These are phyloP conservation scores for Pseudopediastrum boryanum DNA, from an alignment of 139 green algal species.

Conservation along the genomic window DNA sequence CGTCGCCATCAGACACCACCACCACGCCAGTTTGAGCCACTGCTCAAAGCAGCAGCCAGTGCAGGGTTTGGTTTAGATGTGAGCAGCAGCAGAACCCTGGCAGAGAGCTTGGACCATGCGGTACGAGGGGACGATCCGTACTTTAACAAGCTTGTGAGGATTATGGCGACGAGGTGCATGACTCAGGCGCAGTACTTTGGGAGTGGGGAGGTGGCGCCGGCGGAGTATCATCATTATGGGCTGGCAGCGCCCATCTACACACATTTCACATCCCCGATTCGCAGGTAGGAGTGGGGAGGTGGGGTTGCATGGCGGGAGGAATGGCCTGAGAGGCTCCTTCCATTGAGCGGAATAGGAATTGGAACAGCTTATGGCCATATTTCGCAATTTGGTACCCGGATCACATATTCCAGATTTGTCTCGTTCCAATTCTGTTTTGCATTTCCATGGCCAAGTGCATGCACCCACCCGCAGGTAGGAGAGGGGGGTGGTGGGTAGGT, in stretches of 20 bases:
- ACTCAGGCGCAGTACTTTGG: conserved; percentile 84
- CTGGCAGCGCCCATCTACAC: conserved; percentile 94
- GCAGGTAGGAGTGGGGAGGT: conserved; percentile 45
- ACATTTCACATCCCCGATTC: conserved; percentile 97
- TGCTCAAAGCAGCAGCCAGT: conserved; percentile 65
- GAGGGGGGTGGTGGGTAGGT: too few species aligned
- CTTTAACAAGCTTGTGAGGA: conserved; percentile 98
- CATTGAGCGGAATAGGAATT: too few species aligned
- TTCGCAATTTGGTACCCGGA: neutral
- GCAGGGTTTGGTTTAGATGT: conserved; percentile 74
- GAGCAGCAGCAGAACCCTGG: conserved; percentile 58
- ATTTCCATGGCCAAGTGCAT: too few species aligned
- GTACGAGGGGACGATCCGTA: conserved; percentile 81
- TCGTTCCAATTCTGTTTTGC: too few species aligned
- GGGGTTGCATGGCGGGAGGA: too few species aligned
- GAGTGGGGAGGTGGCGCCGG: conserved; percentile 54
- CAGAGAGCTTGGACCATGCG: conserved; percentile 78
- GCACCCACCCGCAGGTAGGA: too few species aligned
- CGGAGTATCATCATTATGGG: conserved; percentile 91
- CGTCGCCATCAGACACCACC: conserved; percentile 76
- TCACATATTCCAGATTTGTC: too few species aligned
- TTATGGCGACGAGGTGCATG: conserved; percentile 85
- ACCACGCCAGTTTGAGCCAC: conserved; percentile 75
- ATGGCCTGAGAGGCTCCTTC: too few species aligned
- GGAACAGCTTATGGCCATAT: neutral